Conservation (phyloP, 805 yeast genomes). For the Pichia manshurica region DNA sequence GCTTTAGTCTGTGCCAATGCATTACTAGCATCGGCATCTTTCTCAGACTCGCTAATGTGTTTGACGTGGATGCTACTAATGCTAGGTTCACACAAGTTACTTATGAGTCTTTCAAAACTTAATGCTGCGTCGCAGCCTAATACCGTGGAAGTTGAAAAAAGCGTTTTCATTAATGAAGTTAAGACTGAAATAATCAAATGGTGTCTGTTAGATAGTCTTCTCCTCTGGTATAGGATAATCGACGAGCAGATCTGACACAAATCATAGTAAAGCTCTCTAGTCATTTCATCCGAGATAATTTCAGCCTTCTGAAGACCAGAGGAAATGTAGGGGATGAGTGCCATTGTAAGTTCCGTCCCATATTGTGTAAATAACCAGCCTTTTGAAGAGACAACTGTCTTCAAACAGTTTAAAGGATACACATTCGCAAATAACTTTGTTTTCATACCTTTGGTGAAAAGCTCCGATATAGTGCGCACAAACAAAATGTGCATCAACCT, state of each 20-base stretch:
- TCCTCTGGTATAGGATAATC: conserved; percentile 62
- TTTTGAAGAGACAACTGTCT: conserved; percentile 40
- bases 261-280: conserved; percentile 25
- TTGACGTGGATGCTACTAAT: conserved; percentile 11
- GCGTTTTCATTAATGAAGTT: conserved; percentile 43
- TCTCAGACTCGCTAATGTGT: conserved; percentile 12
- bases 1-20: conserved; percentile 50
- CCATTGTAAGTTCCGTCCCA: conserved; percentile 45
- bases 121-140: conserved; percentile 34
- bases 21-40: conserved; percentile 40
- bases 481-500: conserved; percentile 1
- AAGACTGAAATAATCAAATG: conserved; percentile 54
- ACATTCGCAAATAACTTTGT: neutral
- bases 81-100: conserved; percentile 69
- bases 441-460: neutral
- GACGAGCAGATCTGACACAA: conserved; percentile 51
- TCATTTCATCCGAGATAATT: neutral
- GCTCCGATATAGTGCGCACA: conserved; percentile 6
- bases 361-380: conserved; percentile 63
- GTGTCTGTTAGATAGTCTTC: conserved; percentile 63
- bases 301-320: conserved; percentile 5
- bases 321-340: conserved; percentile 15
- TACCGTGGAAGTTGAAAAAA: conserved; percentile 28
- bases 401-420: conserved; percentile 31
- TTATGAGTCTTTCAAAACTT: conserved; percentile 51